These are phyloP conservation scores for Aschersonia sp. DNA, from an alignment of 2,329 filamentous ascomycete species.

Conservation along the genomic window DNA sequence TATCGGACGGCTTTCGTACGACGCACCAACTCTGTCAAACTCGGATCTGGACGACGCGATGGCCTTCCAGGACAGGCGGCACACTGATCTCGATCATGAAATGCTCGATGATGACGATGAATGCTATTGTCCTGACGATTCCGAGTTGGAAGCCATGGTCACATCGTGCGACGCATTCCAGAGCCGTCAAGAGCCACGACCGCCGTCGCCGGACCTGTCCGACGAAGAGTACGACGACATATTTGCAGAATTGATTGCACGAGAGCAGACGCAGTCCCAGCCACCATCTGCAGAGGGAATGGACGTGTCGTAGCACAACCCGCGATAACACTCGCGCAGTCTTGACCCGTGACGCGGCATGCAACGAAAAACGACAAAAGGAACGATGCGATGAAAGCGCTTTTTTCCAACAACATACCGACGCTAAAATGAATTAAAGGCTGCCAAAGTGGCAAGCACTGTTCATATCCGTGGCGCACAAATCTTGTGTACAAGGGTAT, in stretches of 20 bases:
- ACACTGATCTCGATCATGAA: constrained; percentile 22
- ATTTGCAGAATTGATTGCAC: constrained; percentile 31
- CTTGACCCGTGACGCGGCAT: too few relatives aligned
- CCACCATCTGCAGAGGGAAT: constrained; percentile 23
- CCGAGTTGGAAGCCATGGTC: constrained; percentile 42
- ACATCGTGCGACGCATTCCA: constrained; percentile 26
- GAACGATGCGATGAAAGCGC: not conserved
- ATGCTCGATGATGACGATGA: constrained; percentile 29
- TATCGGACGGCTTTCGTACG: constrained; percentile 16
- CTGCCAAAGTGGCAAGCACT: not conserved
- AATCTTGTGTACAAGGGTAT: not conserved
- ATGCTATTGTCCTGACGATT: constrained; percentile 25
- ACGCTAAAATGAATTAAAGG: not conserved
- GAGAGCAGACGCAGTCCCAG: constrained; percentile 10
- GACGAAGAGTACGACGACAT: constrained; percentile 49
- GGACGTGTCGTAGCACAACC: constrained; percentile 21
- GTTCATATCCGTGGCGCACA: not conserved
- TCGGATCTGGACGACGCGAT: constrained; percentile 37
- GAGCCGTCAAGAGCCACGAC: constrained; percentile 9
- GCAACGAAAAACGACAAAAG: not conserved
- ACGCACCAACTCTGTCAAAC: constrained; percentile 27
- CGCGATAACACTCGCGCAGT: too few relatives aligned
- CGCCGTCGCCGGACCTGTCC: constrained; percentile 21
- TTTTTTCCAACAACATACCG: not conserved
- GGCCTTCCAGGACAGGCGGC: constrained; percentile 15